Base-by-base conservation (phyloP, 2,329 filamentous ascomycete species). In the Emergomyces pasteurianus region DNA sequence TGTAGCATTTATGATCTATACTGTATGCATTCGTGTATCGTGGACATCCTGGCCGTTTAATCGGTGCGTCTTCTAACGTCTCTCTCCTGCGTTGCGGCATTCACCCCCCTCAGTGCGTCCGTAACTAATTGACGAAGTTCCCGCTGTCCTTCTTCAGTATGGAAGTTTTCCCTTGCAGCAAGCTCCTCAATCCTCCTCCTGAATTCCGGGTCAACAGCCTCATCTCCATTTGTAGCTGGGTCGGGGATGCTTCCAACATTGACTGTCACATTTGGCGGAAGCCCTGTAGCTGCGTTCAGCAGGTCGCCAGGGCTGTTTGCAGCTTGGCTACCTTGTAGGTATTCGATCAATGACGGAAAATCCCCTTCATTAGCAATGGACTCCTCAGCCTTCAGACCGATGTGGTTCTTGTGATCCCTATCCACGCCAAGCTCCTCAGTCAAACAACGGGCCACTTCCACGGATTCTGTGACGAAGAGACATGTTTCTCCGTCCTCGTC, bases 401-500 rank as follows among this genome's bases (percentile, higher is more conserved):
- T 90, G 26, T 81, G 77, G 65, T 94, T 92, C 66, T 77, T 81
- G 62, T 86, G 78, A 23, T 75, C 76, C 43, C 83, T 73, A 67
- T 95, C 85, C 38, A 88, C 83, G 5, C 86, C 84, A 2, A 97
- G 79, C 73, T 96, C 90, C 69, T 95, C 90, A 2, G 97, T 83
- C 8, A 99, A 79, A 58, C 86, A 83, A 67, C 83, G 84, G 23
- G 92, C 92, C 50, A 90, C 86, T 3, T 89, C 86, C 56, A 88
- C 79, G 0, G 85, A 89, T 75, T 99, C 94, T 34, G 86, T 85
- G n/a, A 91, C 90, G 70, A 96, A 99, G 4, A 99, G 79, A n/a
- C 92, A 88, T 1, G 92, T 96, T 76, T 99, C 94, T 61, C 86
- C 84, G 72, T 99, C 94, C 73, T 96, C 90, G 71, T 99, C 94